Percentiles rank a stretch among this genome's conserved stretches.
phyloP scores from a whole-genome alignment of 768 basidiomycete species.

The Rhizopogon roseolus region DNA sequence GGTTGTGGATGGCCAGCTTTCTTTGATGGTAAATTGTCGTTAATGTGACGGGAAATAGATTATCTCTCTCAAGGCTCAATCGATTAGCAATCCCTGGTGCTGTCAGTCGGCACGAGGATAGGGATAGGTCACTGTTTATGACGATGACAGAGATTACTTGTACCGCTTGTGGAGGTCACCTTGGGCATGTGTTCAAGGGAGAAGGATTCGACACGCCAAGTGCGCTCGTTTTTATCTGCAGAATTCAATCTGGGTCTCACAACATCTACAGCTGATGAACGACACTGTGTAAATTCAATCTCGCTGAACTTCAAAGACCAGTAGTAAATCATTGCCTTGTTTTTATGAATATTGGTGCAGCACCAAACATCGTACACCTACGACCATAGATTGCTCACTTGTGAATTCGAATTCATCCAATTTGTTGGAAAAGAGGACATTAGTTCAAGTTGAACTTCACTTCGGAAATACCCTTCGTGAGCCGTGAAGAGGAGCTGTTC shows the following conservation, averaged over 20 bases:
- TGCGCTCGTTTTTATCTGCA: conserved; percentile 28
- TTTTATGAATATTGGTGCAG: not conserved
- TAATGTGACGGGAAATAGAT: not conserved
- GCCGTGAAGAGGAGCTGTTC: not conserved
- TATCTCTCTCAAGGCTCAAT: not conserved
- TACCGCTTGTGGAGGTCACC: conserved; percentile 86
- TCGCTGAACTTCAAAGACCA: conserved; percentile 68
- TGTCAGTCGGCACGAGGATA: conserved; percentile 53
- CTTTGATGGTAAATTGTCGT: conserved; percentile 64
- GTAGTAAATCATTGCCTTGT: not conserved
- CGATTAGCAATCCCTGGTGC: conserved; percentile 81
- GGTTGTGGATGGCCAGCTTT: conserved; percentile 99
- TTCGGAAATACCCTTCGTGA: not conserved
- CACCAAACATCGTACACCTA: not conserved
- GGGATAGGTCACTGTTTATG: conserved; percentile 47
- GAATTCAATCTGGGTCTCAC: not conserved
- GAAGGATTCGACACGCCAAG: conserved; percentile 81
- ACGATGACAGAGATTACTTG: conserved; percentile 83
- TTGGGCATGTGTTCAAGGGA: conserved; percentile 95
- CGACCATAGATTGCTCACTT: no score
- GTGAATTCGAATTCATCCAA: not conserved
- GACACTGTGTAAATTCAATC: conserved; percentile 88
- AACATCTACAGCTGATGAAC: conserved; percentile 58
- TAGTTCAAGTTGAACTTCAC: no score
- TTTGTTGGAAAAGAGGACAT: not conserved